These are phyloP conservation scores for Colletotrichum filicis DNA, from an alignment of 2,329 filamentous ascomycete genomes.

Conservation along the genomic window DNA sequence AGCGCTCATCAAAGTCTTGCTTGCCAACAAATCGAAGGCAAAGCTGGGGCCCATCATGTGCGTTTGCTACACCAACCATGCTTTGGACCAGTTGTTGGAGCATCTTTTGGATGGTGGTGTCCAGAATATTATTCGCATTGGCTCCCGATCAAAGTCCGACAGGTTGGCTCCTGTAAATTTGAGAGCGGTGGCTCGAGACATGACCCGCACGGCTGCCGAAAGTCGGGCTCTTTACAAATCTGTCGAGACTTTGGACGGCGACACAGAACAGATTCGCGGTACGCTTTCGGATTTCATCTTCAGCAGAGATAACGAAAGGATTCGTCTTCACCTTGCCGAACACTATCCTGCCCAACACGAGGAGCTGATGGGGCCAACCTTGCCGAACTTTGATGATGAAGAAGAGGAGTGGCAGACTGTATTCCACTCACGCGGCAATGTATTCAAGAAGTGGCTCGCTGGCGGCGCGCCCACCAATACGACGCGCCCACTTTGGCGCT, in stretches of 20 bases:
- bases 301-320: background rate
- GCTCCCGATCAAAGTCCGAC: conserved; percentile 66
- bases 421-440: conserved; percentile 1
- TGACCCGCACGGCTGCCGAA: conserved; percentile 52
- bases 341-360: conserved; percentile 35
- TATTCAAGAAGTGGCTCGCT: background rate
- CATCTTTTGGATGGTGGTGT: conserved; percentile 62
- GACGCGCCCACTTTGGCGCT: background rate
- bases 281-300: background rate
- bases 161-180: conserved; percentile 63
- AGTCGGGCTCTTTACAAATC: conserved; percentile 44
- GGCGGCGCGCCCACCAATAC: background rate
- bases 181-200: conserved; percentile 44
- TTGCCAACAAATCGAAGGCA: conserved; percentile 53
- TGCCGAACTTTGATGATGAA: background rate
- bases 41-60: conserved; percentile 61
- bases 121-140: conserved; percentile 69
- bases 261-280: background rate
- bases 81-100: conserved; percentile 68
- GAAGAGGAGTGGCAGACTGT: conserved; percentile 40
- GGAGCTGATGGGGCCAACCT: conserved; percentile 40
- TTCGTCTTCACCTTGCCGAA: background rate
- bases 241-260: conserved; percentile 29
- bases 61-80: conserved; percentile 64
- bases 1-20: conserved; percentile 65